Conservation (phyloP, 2,329 filamentous ascomycete genomes). For the Phialocephala sp. region DNA sequence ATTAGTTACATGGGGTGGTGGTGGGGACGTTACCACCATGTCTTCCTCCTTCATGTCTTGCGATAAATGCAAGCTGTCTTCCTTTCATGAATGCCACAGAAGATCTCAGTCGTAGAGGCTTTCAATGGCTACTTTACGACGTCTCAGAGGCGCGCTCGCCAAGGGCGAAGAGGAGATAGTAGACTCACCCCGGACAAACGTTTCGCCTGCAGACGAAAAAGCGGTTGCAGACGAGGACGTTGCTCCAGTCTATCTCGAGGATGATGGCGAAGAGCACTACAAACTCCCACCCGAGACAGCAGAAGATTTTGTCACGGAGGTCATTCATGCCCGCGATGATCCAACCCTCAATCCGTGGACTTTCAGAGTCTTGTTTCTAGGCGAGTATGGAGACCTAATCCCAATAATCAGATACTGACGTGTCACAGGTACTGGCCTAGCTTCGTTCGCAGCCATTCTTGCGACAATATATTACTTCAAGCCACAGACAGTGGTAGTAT, state of each 20-base stretch:
- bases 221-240: not conserved
- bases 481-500: constrained; percentile 50
- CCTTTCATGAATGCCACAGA: not conserved
- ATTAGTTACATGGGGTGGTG: not conserved
- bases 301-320: constrained; percentile 1
- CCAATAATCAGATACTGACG: not conserved
- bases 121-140: constrained; percentile 6
- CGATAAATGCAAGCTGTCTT: not conserved
- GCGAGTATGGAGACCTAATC: constrained; percentile 26
- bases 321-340: constrained; percentile 39
- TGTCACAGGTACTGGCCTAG: constrained; percentile 40
- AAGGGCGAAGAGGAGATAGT: constrained; percentile 5
- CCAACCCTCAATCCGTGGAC: constrained; percentile 44
- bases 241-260: not conserved
- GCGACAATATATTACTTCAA: constrained; percentile 53
- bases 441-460: constrained; percentile 45
- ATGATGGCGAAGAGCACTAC: not conserved
- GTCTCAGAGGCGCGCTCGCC: not conserved
- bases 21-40: not conserved
- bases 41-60: not conserved
- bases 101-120: not conserved
- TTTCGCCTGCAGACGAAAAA: not conserved
- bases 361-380: constrained; percentile 43
- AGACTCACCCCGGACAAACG: not conserved
- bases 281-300: not conserved